A percentile compares a stretch with the other conserved stretches of the same genome.
Conservation (phyloP, 2,329 filamentous ascomycete species). For the Corinectria fuckeliana region DNA sequence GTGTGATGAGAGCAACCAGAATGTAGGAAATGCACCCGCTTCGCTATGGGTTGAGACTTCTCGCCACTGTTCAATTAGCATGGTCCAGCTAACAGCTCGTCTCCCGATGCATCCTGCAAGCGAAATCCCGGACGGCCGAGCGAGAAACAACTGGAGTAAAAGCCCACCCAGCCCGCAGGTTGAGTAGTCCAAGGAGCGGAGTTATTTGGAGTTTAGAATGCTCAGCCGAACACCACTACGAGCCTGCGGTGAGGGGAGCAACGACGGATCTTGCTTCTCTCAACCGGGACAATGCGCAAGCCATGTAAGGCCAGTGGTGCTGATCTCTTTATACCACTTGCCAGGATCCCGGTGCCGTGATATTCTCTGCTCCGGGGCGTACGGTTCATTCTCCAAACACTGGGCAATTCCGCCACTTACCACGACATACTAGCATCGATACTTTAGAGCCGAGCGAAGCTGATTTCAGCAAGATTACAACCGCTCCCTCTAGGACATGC, state of each 20-base stretch:
- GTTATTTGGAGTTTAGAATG: not conserved
- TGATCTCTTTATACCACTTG: not conserved
- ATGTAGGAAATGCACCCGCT: slow-evolving; percentile 6
- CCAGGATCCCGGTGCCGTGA: not conserved
- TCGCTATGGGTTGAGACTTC: slow-evolving; percentile 4
- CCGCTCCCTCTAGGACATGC: too few species aligned
- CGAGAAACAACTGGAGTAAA: not conserved
- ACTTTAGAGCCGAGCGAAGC: not conserved
- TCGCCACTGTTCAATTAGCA: not conserved
- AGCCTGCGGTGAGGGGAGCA: not conserved
- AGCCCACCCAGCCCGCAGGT: not conserved
- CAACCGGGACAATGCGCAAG: not conserved
- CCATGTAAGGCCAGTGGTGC: slow-evolving; percentile 3
- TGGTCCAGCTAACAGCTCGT: not conserved
- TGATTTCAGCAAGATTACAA: not conserved
- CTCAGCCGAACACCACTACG: not conserved
- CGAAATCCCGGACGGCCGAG: not conserved
- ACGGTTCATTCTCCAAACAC: not conserved
- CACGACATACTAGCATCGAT: not conserved
- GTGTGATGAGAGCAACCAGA: slow-evolving; percentile 24
- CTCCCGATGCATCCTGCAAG: not conserved
- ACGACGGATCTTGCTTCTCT: not conserved
- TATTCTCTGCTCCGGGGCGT: not conserved
- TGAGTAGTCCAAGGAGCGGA: not conserved
- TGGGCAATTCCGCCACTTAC: not conserved